Conservation (phyloP, 306 rosid species). For the Comarum palustre region DNA sequence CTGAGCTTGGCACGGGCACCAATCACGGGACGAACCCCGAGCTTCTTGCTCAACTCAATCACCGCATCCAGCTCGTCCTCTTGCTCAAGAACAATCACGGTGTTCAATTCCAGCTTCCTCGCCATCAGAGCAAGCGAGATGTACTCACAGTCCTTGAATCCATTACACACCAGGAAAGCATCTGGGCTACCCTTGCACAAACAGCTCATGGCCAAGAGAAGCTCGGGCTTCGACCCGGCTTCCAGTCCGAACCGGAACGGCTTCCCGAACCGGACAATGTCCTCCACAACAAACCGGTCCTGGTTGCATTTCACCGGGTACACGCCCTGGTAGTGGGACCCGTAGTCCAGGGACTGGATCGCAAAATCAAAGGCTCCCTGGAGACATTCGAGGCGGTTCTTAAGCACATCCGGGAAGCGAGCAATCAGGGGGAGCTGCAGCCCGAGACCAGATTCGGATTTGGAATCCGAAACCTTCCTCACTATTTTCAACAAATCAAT, state of each 20-base stretch:
- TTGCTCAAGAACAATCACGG: slow-evolving; percentile 81
- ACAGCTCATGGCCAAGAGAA: slow-evolving; percentile 83
- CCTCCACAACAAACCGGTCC: slow-evolving; percentile 85
- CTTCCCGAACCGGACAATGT: slow-evolving; percentile 68
- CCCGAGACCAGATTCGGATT: slow-evolving; percentile 61
- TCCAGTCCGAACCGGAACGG: slow-evolving; percentile 74
- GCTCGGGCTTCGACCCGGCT: slow-evolving; percentile 91
- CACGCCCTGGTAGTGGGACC: slow-evolving; percentile 82
- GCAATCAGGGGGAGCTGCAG: slow-evolving; percentile 73
- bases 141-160: slow-evolving; percentile 70
- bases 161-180: slow-evolving; percentile 66
- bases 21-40: slow-evolving; percentile 62
- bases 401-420: slow-evolving; percentile 73
- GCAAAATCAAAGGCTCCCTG: slow-evolving; percentile 68
- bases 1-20: slow-evolving; percentile 82
- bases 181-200: slow-evolving; percentile 75
- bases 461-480: slow-evolving; percentile 69
- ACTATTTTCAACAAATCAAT: slow-evolving; percentile 76
- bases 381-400: slow-evolving; percentile 67
- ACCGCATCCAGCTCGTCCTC: slow-evolving; percentile 79
- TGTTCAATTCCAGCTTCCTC: slow-evolving; percentile 62
- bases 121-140: slow-evolving; percentile 71
- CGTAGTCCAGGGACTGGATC: slow-evolving; percentile 56
- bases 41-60: slow-evolving; percentile 58
- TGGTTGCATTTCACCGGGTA: slow-evolving; percentile 89